Evolutionary conservation across 495 filamentous ascomycete genomes (phyloP).

Genomic region (Choiromyces venosus): DNA sequence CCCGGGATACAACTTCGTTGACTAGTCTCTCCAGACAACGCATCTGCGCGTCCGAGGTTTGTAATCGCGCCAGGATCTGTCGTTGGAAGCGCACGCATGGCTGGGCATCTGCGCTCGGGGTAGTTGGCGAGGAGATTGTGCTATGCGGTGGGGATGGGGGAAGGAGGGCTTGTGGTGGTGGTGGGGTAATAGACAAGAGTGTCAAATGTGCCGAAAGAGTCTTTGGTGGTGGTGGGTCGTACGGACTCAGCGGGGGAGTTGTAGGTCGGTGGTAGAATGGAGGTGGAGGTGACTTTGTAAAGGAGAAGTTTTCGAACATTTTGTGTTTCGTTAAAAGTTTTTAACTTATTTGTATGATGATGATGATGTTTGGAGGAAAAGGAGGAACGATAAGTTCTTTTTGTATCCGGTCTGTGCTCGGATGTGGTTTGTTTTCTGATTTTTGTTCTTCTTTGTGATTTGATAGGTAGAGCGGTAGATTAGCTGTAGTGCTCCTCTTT

Average conservation of each 20-base stretch:
- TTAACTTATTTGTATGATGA: background rate
- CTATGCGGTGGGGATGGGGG: background rate
- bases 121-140: background rate
- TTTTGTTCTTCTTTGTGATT: conserved; percentile 1
- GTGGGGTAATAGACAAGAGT: background rate
- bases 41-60: conserved; percentile 34
- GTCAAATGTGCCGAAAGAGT: background rate
- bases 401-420: conserved; percentile 1
- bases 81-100: conserved; percentile 35
- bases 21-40: conserved; percentile 29
- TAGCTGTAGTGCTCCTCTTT: background rate
- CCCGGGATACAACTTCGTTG: conserved; percentile 28
- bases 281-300: conserved; percentile 13
- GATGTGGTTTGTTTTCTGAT: background rate
- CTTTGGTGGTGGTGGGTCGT: background rate
- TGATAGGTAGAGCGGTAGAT: background rate
- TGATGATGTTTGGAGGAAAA: conserved; percentile 1
- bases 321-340: background rate
- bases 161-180: background rate
- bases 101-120: background rate
- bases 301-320: conserved; percentile 37
- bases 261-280: conserved; percentile 19
- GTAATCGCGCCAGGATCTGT: conserved; percentile 32
- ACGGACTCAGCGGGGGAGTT: conserved; percentile 14
- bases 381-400: background rate